A percentile compares a stretch with the other conserved stretches of the same genome.
phyloP scores from a whole-genome alignment of 2,329 filamentous ascomycete genomes.

The Berkeleyomyces rouxiae region DNA sequence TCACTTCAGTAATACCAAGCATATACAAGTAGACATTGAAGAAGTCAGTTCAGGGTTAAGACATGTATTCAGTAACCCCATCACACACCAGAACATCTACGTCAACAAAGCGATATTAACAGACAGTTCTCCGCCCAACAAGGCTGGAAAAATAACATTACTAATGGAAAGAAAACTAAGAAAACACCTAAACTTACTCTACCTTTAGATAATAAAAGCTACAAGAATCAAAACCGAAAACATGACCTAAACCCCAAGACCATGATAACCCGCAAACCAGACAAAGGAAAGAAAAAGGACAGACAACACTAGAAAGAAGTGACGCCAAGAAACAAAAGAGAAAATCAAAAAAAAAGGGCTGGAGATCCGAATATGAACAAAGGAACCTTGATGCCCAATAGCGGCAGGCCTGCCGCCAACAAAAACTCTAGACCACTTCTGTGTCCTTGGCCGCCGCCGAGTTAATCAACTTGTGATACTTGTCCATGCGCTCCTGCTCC shows the following conservation, averaged over 20 bases:
- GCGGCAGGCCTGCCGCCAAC: background rate
- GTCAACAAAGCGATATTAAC: no score
- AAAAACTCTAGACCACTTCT: slow-evolving; percentile 14
- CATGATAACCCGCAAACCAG: background rate
- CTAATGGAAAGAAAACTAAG: background rate
- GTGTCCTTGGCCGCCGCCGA: slow-evolving; percentile 23
- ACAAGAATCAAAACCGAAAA: background rate
- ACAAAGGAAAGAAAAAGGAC: background rate
- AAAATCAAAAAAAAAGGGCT: background rate
- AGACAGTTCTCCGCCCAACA: no score
- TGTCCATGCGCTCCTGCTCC: slow-evolving; percentile 23
- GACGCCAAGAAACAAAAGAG: background rate
- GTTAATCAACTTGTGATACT: slow-evolving; percentile 24
- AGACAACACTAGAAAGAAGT: background rate
- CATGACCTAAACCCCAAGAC: background rate
- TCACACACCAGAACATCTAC: background rate
- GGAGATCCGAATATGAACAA: background rate
- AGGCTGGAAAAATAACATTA: no score
- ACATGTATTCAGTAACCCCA: background rate
- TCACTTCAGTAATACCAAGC: background rate
- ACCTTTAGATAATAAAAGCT: background rate
- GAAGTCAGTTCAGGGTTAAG: no score
- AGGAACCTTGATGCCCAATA: background rate
- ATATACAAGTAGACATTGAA: background rate
- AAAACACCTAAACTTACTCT: background rate